Base-by-base conservation (phyloP, 1,284 basidiomycete species). In the Ustilago hordei region DNA sequence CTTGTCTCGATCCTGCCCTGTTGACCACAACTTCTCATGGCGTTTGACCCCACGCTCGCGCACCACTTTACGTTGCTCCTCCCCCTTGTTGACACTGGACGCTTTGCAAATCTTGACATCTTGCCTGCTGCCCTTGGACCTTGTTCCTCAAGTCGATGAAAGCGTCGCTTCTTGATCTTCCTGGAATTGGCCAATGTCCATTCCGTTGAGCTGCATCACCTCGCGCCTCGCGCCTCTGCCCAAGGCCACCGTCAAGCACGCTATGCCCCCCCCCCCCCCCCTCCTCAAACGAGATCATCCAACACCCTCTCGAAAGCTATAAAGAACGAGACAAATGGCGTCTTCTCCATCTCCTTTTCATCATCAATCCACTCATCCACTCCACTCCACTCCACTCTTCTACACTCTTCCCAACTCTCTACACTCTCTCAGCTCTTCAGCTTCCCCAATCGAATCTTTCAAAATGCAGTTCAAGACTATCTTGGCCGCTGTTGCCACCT, bases 401-500 rank as follows among this genome's bases (percentile, higher is more conserved):
- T 63, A 65, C 66, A 60, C 66, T 71, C 63, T 70, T 59, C 55
- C 60, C 31, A 31, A 31, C 43, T 48, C 57, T 48, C 43, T 38
- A 59, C 60, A 60, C 64, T 64, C 65, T 72, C 62, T 74, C 62
- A 64, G 66, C 72, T 70, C 55, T 73, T 67, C 68, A 60, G 65
- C 77, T 79, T 63, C 34, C 41, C 61, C 54, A 60, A 15, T 23
- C 36, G n/a, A 41, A 32, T 62, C 47, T 34, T 55, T 74, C 68
- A 80, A 80, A 70, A 80, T 80, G 79, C 75, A 80, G 74, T 80
- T 80, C 79, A 72, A 75, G 63, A 75, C 76, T 69, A 70, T 79
- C 75, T 69, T 80, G 62, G 73, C 66, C 56, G 47, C 64, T 59
- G 61, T 76, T 36, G 69, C 72, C 69, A 62, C 71, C 66, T 36